These are phyloP conservation scores for Zymoseptoria crescenta DNA, from an alignment of 2,329 filamentous ascomycete species.

Conservation along the genomic window DNA sequence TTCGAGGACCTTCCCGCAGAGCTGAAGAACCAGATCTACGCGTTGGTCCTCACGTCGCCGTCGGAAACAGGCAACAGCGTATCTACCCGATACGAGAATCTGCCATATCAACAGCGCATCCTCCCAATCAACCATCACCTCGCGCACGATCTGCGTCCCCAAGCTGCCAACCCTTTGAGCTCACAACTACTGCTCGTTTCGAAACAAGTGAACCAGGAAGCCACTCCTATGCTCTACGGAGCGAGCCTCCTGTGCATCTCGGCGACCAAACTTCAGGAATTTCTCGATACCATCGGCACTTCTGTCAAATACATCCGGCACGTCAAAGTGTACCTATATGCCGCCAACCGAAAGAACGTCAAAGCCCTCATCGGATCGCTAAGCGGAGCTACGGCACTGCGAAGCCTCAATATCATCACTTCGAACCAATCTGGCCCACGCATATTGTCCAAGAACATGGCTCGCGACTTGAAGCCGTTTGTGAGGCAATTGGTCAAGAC, in stretches of 20 bases:
- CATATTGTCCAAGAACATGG: neutral
- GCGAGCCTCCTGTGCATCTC: neutral
- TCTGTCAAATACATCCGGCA: neutral
- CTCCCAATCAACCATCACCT: neutral
- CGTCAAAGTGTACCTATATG: neutral
- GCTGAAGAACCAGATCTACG: neutral
- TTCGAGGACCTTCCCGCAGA: neutral
- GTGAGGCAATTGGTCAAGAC: neutral
- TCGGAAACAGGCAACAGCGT: neutral
- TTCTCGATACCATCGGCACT: neutral
- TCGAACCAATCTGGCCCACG: neutral
- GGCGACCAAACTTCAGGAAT: neutral
- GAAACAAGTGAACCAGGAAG: neutral
- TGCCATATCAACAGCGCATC: no score
- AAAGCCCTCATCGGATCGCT: neutral
- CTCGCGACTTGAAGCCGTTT: neutral
- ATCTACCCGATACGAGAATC: neutral
- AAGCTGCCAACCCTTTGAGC: neutral
- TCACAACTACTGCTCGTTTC: neutral
- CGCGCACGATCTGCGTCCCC: neutral
- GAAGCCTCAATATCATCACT: neutral
- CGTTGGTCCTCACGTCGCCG: neutral
- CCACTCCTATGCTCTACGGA: neutral
- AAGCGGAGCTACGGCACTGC: neutral
- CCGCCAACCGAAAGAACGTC: neutral